Evolutionary conservation across 2,329 filamentous ascomycete species (phyloP), one percentile per base, ranked within the genome.

Genomic region (Ophiosphaerella narmari): DNA sequence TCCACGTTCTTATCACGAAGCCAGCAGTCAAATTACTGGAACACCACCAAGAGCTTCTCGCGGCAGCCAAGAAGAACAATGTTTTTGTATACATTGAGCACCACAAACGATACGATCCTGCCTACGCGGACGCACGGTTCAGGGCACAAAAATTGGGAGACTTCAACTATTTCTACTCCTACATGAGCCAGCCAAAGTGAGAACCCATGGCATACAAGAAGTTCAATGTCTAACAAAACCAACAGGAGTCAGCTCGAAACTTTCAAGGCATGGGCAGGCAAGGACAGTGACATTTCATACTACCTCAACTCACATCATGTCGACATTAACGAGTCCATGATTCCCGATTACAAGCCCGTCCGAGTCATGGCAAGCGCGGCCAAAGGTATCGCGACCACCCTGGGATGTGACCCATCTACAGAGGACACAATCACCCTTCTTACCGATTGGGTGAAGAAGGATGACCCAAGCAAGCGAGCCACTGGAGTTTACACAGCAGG

Each of bases 141-240:
- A 86, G 88, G 63, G 90, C 90, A 12, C 78, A 84, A 68, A 85
- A 80, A 45, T 80, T 97, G 7, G 92, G 92, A 58, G 91, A 96
- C 76, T 97, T 97, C 85, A 96, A 96, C 80, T 97, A 97, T 81
- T 97, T 96, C 74, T 97, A 96, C 82, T 88, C 85, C 64, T 97
- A 97, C 83, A 96, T 96, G 91, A 90, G 86, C 42, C 91, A 96
- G 80, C 69, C 69, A 16, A 72, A 72, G 65, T 68, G 57, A 51
- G 55, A 23, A 38, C 7, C n/a, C 32, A 88, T 89, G 5, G 8
- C 11, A 13, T 12, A 9, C 3, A 24, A 39, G 23, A 12, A 13
- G 38, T 31, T 34, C 23, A 42, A 18, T 48, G 21, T 95, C 82
- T 59, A 14, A 55, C 92, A 91, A 89, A 36, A 88, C 92, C 77